phyloP scores from a whole-genome alignment of 768 basidiomycete genomes.

The Tulasnella sp. region DNA sequence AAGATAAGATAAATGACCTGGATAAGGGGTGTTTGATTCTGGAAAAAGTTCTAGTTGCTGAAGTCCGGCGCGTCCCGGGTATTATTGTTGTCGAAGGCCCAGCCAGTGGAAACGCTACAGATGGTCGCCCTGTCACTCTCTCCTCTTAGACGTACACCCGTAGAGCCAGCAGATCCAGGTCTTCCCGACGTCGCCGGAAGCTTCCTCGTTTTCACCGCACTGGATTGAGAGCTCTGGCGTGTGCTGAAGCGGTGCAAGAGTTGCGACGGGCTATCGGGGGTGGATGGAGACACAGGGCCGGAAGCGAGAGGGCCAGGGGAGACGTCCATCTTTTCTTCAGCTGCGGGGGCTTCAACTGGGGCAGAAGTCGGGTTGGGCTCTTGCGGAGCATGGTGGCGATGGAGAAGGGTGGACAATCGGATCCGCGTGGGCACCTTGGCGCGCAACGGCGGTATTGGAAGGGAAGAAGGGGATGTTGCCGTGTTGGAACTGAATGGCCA shows the following conservation, averaged over 20 bases:
- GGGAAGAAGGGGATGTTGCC: background rate
- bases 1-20: too few species aligned
- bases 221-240: background rate
- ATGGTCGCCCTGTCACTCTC: background rate
- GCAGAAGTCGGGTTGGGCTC: background rate
- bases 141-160: background rate
- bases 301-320: background rate
- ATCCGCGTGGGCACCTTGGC: background rate
- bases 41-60: too few species aligned
- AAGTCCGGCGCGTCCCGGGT: conserved; percentile 4
- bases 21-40: too few species aligned
- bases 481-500: background rate
- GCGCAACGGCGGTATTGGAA: background rate
- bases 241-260: too few species aligned
- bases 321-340: background rate
- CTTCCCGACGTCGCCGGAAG: background rate
- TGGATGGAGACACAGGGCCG: background rate
- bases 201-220: background rate
- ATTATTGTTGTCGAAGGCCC: background rate
- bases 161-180: background rate
- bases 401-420: background rate
- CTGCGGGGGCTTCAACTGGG: background rate
- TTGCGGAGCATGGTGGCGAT: background rate
- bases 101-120: conserved; percentile 6
- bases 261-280: background rate